Conservation (phyloP, 73 alveolate genomes). For the Symbiodinium natans region DNA sequence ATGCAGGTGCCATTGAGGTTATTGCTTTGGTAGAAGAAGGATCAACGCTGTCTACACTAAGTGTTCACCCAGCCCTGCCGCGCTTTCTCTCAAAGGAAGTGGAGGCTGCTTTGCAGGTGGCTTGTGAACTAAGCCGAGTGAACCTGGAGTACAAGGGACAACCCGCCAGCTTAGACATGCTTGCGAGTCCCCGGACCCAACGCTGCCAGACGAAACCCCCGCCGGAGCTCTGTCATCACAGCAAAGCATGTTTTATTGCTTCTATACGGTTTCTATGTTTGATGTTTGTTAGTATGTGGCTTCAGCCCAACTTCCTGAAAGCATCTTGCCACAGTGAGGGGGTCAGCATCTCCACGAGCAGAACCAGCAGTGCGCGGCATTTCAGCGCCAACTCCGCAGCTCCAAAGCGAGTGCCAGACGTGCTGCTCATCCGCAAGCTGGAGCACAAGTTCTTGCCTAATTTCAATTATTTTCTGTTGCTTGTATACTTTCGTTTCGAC, state of each 20-base stretch:
- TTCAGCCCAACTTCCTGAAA: too few species aligned
- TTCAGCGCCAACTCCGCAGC: neutral
- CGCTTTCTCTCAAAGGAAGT: conserved; percentile 47
- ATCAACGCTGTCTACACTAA: neutral
- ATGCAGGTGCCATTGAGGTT: conserved; percentile 77
- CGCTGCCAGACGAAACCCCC: too few species aligned
- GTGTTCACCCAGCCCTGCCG: conserved; percentile 58
- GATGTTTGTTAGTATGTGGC: too few species aligned
- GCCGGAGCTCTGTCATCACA: too few species aligned
- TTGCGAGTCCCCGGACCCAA: neutral
- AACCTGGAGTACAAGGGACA: conserved; percentile 57
- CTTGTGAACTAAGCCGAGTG: conserved; percentile 62
- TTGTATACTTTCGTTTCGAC: neutral
- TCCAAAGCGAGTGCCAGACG: conserved; percentile 15
- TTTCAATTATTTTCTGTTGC: neutral
- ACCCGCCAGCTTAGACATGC: neutral
- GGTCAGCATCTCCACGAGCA: too few species aligned
- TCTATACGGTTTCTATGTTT: too few species aligned
- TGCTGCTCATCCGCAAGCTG: neutral
- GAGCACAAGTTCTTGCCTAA: neutral
- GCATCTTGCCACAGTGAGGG: too few species aligned
- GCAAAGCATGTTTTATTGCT: too few species aligned
- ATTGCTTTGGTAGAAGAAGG: conserved; percentile 30
- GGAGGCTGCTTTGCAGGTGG: conserved; percentile 89
- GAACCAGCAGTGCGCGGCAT: too few species aligned